Percentiles rank a stretch among this genome's conserved stretches.
phyloP scores from a whole-genome alignment of 2,329 filamentous ascomycete genomes.

The Botrytis deweyae region DNA sequence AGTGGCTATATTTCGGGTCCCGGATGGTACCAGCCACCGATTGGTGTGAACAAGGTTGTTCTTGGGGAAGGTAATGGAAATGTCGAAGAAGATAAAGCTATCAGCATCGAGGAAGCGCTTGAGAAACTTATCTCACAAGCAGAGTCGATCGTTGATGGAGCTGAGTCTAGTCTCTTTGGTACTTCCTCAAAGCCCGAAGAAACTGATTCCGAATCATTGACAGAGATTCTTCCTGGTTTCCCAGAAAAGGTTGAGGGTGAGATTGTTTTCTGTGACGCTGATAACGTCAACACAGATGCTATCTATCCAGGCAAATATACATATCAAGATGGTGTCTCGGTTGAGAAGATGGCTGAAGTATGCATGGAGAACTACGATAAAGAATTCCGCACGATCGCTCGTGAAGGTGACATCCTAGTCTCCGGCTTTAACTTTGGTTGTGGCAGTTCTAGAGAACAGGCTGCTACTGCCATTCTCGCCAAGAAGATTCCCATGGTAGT shows the following conservation, averaged over 20 bases:
- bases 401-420: conserved; percentile 76
- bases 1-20: conserved; percentile 71
- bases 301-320: conserved; percentile 94
- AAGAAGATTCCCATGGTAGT: conserved; percentile 79
- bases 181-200: conserved; percentile 41
- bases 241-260: conserved; percentile 80
- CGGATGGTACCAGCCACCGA: conserved; percentile 73
- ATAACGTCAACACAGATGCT: conserved; percentile 87
- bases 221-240: conserved; percentile 80
- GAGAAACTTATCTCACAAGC: conserved; percentile 69
- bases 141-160: conserved; percentile 49
- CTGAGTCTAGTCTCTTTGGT: conserved; percentile 39
- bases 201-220: conserved; percentile 51
- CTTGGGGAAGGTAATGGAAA: conserved; percentile 71
- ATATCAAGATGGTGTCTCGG: conserved; percentile 80
- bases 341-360: conserved; percentile 79
- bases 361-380: conserved; percentile 95
- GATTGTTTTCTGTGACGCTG: conserved; percentile 81
- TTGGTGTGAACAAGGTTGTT: conserved; percentile 64
- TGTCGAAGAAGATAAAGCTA: conserved; percentile 60
- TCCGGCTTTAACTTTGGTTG: conserved; percentile 87
- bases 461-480: conserved; percentile 81
- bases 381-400: conserved; percentile 62
- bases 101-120: conserved; percentile 67
- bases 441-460: conserved; percentile 79